These are phyloP conservation scores for Trichoderma parareesei DNA, from an alignment of 495 filamentous ascomycete genomes.

Conservation along the genomic window DNA sequence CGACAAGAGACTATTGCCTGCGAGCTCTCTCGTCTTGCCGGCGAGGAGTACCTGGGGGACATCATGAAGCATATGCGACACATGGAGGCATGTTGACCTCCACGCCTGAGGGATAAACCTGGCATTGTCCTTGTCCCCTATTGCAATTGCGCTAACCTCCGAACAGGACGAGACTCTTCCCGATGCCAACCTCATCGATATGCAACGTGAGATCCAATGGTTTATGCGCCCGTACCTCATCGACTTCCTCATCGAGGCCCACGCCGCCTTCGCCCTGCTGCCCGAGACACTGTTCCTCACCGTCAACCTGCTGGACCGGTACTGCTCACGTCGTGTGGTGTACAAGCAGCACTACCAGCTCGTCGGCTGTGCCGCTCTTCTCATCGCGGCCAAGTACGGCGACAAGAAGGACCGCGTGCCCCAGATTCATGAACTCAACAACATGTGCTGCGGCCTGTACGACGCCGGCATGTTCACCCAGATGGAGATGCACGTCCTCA, in stretches of 20 bases:
- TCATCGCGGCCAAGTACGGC: slow-evolving; percentile 97
- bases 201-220: slow-evolving; percentile 98
- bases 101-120: neutral
- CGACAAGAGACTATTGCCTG: slow-evolving; percentile 78
- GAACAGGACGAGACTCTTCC: slow-evolving; percentile 76
- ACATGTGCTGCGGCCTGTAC: slow-evolving; percentile 97
- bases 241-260: slow-evolving; percentile 97
- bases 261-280: slow-evolving; percentile 85
- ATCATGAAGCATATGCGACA: slow-evolving; percentile 86
- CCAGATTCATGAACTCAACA: slow-evolving; percentile 89
- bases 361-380: slow-evolving; percentile 89
- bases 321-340: slow-evolving; percentile 96
- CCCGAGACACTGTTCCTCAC: slow-evolving; percentile 93
- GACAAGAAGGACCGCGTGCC: slow-evolving; percentile 97
- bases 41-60: slow-evolving; percentile 87
- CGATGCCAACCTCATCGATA: slow-evolving; percentile 95
- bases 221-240: slow-evolving; percentile 98
- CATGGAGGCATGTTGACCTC: slow-evolving; percentile 67
- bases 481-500: slow-evolving; percentile 99
- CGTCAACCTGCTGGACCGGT: slow-evolving; percentile 92
- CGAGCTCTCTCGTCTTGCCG: slow-evolving; percentile 71
- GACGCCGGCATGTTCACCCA: slow-evolving; percentile 99
- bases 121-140: slow-evolving; percentile 19
- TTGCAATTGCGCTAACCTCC: neutral
- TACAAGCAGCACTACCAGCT: slow-evolving; percentile 99